Percentiles rank a stretch among this genome's conserved stretches.
Conservation (phyloP, 208 protist species). For the Leishmania mexicana region DNA sequence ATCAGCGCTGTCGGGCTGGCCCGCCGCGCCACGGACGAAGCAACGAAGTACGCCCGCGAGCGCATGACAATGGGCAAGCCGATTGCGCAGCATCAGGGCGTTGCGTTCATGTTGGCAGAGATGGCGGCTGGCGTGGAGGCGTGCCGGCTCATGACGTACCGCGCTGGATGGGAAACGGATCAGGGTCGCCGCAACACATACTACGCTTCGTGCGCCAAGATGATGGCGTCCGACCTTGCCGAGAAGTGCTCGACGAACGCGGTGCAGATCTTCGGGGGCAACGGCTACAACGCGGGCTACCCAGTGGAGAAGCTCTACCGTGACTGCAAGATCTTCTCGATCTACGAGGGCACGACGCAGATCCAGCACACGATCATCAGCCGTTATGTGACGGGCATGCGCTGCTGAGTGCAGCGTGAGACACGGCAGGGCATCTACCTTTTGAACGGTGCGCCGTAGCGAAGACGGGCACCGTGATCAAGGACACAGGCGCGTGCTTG, state of each 20-base stretch:
- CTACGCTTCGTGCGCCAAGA: constrained; percentile 89
- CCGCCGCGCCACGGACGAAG: constrained; percentile 83
- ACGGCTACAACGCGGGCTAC: constrained; percentile 94
- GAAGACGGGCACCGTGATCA: not conserved
- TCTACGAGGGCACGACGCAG: constrained; percentile 94
- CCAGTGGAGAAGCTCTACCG: constrained; percentile 95
- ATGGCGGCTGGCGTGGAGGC: constrained; percentile 92
- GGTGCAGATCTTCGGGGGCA: constrained; percentile 92
- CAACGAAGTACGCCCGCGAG: constrained; percentile 71
- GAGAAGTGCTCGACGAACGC: constrained; percentile 81
- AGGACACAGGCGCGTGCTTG: not conserved
- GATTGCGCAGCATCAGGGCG: constrained; percentile 84
- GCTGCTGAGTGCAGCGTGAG: constrained; percentile 26
- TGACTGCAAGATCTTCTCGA: constrained; percentile 94
- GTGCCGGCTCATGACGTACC: constrained; percentile 66
- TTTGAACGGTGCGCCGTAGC: not conserved
- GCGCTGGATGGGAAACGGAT: constrained; percentile 83
- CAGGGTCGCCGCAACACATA: constrained; percentile 84
- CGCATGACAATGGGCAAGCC: constrained; percentile 86
- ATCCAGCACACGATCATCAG: constrained; percentile 90
- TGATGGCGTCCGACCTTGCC: constrained; percentile 67
- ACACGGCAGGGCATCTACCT: not conserved
- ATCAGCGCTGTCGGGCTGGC: constrained; percentile 87
- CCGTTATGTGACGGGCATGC: constrained; percentile 60
- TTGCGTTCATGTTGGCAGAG: constrained; percentile 91